A percentile compares a stretch with the other conserved stretches of the same genome.
Conservation (phyloP, 176 grass and related monocot genomes). For the Musa troglodytarum region DNA sequence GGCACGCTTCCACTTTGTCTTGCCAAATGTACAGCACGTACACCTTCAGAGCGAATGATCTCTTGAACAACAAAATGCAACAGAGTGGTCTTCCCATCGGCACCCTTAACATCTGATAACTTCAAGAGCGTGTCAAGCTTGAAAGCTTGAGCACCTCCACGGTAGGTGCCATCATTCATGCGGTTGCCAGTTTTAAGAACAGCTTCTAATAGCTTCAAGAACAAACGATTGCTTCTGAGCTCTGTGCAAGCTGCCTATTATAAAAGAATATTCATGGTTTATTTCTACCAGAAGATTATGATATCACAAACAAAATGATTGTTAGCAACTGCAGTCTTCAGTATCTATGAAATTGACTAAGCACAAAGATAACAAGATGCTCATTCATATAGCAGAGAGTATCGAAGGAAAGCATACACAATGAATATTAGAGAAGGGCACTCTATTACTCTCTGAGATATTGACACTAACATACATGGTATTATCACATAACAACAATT, state of each 20-base stretch:
- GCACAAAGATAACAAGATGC: too few species aligned
- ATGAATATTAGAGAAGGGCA: too few species aligned
- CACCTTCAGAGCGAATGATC: slow-evolving; percentile 67
- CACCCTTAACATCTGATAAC: slow-evolving; percentile 69
- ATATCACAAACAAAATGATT: too few species aligned
- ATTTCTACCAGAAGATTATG: background rate
- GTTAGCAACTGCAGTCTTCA: too few species aligned
- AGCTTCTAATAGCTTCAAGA: slow-evolving; percentile 86
- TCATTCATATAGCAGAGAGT: too few species aligned
- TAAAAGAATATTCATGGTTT: background rate
- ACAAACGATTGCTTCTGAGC: slow-evolving; percentile 64
- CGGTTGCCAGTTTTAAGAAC: slow-evolving; percentile 84
- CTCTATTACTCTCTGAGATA: too few species aligned
- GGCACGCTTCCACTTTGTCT: slow-evolving; percentile 21
- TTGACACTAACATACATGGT: too few species aligned
- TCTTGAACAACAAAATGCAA: slow-evolving; percentile 81
- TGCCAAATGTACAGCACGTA: slow-evolving; percentile 34
- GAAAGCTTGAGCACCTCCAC: slow-evolving; percentile 68
- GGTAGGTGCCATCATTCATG: slow-evolving; percentile 80
- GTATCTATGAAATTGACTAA: too few species aligned
- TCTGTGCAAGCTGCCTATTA: slow-evolving; percentile 63
- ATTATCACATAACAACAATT: too few species aligned
- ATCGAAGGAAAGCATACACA: too few species aligned
- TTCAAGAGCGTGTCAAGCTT: slow-evolving; percentile 90
- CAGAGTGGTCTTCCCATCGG: slow-evolving; percentile 78